A percentile compares a stretch with the other conserved stretches of the same genome.
Evolutionary conservation across 495 filamentous ascomycete genomes (phyloP).

Genomic region (Xylaria nigripes): DNA sequence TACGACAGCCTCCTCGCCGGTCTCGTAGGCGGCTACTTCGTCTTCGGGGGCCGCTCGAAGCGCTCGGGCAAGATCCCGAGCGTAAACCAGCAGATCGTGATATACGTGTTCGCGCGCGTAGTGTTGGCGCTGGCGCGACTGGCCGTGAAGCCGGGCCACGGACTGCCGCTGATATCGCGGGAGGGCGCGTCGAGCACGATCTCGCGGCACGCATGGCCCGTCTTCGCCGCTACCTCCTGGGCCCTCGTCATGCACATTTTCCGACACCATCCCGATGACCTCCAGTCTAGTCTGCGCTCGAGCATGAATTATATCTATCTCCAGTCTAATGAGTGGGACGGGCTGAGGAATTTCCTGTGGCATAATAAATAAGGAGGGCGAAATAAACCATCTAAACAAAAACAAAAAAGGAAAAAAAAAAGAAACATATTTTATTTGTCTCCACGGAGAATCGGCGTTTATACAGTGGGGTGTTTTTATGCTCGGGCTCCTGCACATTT

Average conservation of each 20-base stretch:
- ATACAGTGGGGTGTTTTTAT: too few relatives aligned
- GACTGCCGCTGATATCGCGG: slow-evolving; percentile 36
- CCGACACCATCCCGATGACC: slow-evolving; percentile 77
- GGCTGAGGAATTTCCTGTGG: slow-evolving; percentile 65
- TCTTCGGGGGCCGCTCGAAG: slow-evolving; percentile 65
- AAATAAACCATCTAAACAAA: too few relatives aligned
- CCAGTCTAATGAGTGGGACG: slow-evolving; percentile 76
- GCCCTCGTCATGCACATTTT: slow-evolving; percentile 93
- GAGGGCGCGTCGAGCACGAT: slow-evolving; percentile 38
- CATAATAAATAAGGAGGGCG: slow-evolving; percentile 62
- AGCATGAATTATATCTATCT: slow-evolving; percentile 98
- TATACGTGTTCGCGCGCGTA: slow-evolving; percentile 94
- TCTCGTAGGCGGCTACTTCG: slow-evolving; percentile 79
- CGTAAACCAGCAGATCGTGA: slow-evolving; percentile 95
- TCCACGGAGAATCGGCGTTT: too few relatives aligned
- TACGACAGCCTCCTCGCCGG: slow-evolving; percentile 88
- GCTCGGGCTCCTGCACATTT: too few relatives aligned
- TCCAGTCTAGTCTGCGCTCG: slow-evolving; percentile 83
- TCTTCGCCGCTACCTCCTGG: slow-evolving; percentile 86
- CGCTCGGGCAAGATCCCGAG: slow-evolving; percentile 56
- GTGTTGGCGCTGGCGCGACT: slow-evolving; percentile 75
- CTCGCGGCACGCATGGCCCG: slow-evolving; percentile 70
- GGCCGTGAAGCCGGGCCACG: slow-evolving; percentile 55
- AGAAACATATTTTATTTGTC: too few relatives aligned
- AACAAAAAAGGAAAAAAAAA: too few relatives aligned